These are phyloP conservation scores for Solanum dulcamara DNA, from an alignment of 257 asterid species.

Conservation along the genomic window DNA sequence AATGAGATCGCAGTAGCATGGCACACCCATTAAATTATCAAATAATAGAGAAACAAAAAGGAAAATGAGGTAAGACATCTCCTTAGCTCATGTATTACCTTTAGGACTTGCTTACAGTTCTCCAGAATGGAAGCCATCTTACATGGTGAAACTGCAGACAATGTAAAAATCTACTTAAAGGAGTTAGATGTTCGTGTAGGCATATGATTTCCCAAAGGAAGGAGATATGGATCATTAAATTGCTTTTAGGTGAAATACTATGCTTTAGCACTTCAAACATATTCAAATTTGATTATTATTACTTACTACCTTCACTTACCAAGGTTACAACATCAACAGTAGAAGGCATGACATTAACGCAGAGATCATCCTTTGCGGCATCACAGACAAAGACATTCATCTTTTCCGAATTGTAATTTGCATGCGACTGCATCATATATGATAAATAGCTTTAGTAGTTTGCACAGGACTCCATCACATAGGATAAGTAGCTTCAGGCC, in stretches of 20 bases:
- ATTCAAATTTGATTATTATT: not conserved
- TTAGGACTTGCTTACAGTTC: slow-evolving; percentile 58
- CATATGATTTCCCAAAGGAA: not conserved
- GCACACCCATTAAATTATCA: not conserved
- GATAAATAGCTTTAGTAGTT: not conserved
- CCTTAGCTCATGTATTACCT: slow-evolving; percentile 25
- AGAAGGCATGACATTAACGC: slow-evolving; percentile 31
- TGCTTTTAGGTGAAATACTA: not conserved
- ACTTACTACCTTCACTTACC: slow-evolving; percentile 31
- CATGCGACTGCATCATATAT: slow-evolving; percentile 37
- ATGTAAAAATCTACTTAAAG: slow-evolving; percentile 53
- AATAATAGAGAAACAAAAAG: not conserved
- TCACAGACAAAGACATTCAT: slow-evolving; percentile 58
- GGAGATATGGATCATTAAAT: not conserved
- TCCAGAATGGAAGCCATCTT: slow-evolving; percentile 57
- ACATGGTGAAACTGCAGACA: slow-evolving; percentile 83
- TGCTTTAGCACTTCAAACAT: not conserved
- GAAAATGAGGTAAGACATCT: not conserved
- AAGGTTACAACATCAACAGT: slow-evolving; percentile 65
- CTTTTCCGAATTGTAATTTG: slow-evolving; percentile 27
- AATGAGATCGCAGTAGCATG: slow-evolving; percentile 1
- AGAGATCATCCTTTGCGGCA: slow-evolving; percentile 56
- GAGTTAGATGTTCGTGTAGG: slow-evolving; percentile 7
- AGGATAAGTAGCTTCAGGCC: not conserved
- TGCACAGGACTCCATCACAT: slow-evolving; percentile 34